phyloP scores from a whole-genome alignment of 1,284 basidiomycete species.

The Meripilus lineatus region DNA sequence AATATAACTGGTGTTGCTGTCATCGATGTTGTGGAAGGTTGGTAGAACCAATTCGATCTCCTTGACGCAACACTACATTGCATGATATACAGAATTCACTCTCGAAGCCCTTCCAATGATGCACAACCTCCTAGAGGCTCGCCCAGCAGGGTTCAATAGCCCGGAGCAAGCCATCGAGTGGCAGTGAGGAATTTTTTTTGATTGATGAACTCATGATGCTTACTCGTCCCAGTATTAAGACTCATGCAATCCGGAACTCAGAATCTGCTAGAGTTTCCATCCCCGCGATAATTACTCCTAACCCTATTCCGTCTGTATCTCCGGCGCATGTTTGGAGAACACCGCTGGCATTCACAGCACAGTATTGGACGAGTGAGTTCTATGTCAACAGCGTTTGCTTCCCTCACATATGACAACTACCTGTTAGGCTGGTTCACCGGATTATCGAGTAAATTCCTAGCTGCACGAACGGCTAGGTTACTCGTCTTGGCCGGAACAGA shows the following conservation, averaged over 20 bases:
- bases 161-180: constrained; percentile 87
- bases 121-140: constrained; percentile 80
- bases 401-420: background rate
- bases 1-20: constrained; percentile 81
- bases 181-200: constrained; percentile 66
- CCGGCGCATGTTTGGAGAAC: constrained; percentile 73
- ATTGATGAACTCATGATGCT: constrained; percentile 4
- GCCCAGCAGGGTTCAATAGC: constrained; percentile 81
- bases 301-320: constrained; percentile 31
- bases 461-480: constrained; percentile 74
- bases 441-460: constrained; percentile 76
- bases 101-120: constrained; percentile 90
- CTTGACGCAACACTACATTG: no score
- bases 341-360: constrained; percentile 78
- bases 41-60: constrained; percentile 8
- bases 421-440: constrained; percentile 84
- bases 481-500: constrained; percentile 92
- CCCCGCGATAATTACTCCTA: constrained; percentile 64
- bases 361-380: constrained; percentile 81
- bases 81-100: constrained; percentile 70
- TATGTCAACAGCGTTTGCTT: constrained; percentile 1
- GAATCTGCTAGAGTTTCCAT: constrained; percentile 83
- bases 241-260: constrained; percentile 75
- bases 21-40: constrained; percentile 95
- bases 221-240: constrained; percentile 48